A percentile compares a stretch with the other conserved stretches of the same genome.
Conservation (phyloP, 1,284 basidiomycete species). For the Ceratobasidium sp. region DNA sequence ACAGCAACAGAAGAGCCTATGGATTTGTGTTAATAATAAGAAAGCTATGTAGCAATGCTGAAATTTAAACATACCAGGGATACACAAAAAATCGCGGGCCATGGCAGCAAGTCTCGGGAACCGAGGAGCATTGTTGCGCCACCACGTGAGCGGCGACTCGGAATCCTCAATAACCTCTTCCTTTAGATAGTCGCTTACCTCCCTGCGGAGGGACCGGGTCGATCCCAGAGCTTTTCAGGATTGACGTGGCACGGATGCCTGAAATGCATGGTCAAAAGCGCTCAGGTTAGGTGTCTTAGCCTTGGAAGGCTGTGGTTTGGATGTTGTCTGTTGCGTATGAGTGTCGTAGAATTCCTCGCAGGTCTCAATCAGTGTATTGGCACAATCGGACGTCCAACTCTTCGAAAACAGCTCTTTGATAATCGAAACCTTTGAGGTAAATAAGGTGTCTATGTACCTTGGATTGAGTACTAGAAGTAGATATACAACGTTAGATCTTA, state of each 20-base stretch:
- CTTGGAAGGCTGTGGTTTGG: too few species aligned
- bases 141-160: background rate
- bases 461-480: background rate
- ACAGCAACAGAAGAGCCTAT: conserved; percentile 1
- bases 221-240: background rate
- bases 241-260: too few species aligned
- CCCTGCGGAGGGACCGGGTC: background rate
- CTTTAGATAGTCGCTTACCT: background rate
- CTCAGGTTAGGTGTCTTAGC: too few species aligned
- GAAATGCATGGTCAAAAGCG: too few species aligned
- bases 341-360: background rate
- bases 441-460: background rate
- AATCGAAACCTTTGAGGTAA: background rate
- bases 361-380: background rate
- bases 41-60: background rate
- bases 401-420: background rate
- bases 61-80: conserved; percentile 7
- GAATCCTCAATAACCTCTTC: background rate
- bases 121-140: background rate
- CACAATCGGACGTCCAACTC: background rate
- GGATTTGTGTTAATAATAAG: background rate
- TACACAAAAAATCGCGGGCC: conserved; percentile 20
- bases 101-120: conserved; percentile 9
- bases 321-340: too few species aligned
- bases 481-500: background rate